Percentiles rank a stretch among this genome's conserved stretches.
Evolutionary conservation across 1,139 yeast genomes (phyloP).

Genomic region (Blastobotrys illinoisensis): DNA sequence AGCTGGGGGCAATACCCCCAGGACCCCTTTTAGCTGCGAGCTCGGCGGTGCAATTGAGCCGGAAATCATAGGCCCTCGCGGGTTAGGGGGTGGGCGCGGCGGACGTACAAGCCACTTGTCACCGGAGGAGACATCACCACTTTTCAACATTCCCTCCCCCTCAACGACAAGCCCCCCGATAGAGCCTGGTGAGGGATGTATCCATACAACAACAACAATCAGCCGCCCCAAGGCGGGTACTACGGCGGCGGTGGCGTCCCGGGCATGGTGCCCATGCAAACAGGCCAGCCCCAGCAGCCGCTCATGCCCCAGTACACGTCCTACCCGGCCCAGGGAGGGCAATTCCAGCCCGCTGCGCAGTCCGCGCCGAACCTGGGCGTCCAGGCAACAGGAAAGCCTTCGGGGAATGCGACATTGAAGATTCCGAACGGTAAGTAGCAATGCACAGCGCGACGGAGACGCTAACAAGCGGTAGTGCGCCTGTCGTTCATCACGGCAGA

Average conservation of each 20-base stretch:
- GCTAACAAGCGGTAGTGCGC: constrained; percentile 40
- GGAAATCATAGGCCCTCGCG: no score
- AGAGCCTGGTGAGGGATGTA: neutral
- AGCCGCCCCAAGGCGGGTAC: neutral
- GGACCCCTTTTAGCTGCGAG: neutral
- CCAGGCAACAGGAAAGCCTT: constrained; percentile 16
- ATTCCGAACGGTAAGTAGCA: constrained; percentile 31
- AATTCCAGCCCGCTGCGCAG: constrained; percentile 21
- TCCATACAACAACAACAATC: neutral
- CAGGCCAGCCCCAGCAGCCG: constrained; percentile 8
- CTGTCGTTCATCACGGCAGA: constrained; percentile 77
- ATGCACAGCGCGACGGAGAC: neutral
- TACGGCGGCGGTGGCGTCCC: constrained; percentile 6
- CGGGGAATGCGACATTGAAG: constrained; percentile 12
- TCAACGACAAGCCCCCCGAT: neutral
- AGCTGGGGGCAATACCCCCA: neutral
- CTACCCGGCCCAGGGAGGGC: constrained; percentile 1
- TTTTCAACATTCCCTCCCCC: neutral
- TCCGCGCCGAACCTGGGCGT: neutral
- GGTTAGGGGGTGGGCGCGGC: neutral
- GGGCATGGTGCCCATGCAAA: constrained; percentile 1
- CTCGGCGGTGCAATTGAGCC: no score
- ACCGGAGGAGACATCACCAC: neutral
- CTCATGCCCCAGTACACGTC: constrained; percentile 36
- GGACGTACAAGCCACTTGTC: neutral